Evolutionary conservation across 331 rosid genomes (phyloP), one percentile per base, ranked within the genome.

Genomic region (Dryas integrifolia): DNA sequence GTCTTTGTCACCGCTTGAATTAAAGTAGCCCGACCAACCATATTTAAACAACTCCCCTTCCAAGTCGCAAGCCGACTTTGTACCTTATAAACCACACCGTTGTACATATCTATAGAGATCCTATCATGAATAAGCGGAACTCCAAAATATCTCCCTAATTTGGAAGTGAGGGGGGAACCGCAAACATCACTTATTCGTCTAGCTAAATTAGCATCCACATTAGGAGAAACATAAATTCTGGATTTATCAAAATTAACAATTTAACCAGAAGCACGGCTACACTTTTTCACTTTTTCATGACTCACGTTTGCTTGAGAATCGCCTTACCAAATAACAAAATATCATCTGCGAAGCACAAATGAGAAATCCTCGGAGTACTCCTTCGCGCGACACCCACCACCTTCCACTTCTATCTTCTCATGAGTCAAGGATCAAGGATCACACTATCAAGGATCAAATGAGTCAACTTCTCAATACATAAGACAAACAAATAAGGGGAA

Each of bases 261-360:
- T 4, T 21, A 0, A 0, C 58, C 0, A 2, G 13, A 46, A 6
- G 9, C 3, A 9, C 0, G 0, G 7, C 35, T 21, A 0, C 44
- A 45, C 4, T 0, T 3, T 0, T 59, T 2, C 2, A 7, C 0
- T 0, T 0, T 0, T 7, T 11, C 7, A 72, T 10, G 2, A 38
- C 1, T 9, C 7, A 7, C 16, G 14, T 41, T 2, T 70, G 9
- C 4, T 3, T 70, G 0, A 0, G 2, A 8, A 7, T 3, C 0
- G 76, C 58, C 13, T 58, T 1, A 0, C 0, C 45, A 24, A 44
- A 45, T 0, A 58, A 3, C 10, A 72, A 2, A 0, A 72, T 7
- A 30, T 45, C 15, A 3, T 70, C 7, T 0, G 3, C 64, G 16
- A 70, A 55, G 44, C 55, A 3, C 5, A 70, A 0, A 14, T 41